Conservation (phyloP, 768 basidiomycete species). For the Pleurotus sapidus region DNA sequence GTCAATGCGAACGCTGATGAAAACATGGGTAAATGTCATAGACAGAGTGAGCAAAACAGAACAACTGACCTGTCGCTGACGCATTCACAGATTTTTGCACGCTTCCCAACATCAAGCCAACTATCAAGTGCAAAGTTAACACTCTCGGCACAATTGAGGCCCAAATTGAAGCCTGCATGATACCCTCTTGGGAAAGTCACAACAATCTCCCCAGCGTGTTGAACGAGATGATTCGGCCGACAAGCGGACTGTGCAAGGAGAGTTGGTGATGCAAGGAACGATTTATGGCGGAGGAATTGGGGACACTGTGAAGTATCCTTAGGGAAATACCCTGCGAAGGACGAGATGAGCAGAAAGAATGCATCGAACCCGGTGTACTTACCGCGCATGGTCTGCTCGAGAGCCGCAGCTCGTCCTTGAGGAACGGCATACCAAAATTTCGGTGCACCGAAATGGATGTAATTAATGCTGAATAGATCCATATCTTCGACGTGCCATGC, state of each 20-base stretch:
- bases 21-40: neutral
- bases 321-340: slow-evolving; percentile 77
- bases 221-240: slow-evolving; percentile 82
- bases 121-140: slow-evolving; percentile 96
- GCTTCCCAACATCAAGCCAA: slow-evolving; percentile 87
- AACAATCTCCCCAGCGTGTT: slow-evolving; percentile 93
- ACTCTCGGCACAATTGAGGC: slow-evolving; percentile 95
- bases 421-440: slow-evolving; percentile 98
- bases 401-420: slow-evolving; percentile 68
- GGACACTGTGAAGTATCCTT: slow-evolving; percentile 81
- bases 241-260: slow-evolving; percentile 78
- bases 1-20: slow-evolving; percentile 82
- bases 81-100: slow-evolving; percentile 74
- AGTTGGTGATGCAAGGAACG: slow-evolving; percentile 88
- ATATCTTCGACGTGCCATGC: slow-evolving; percentile 99
- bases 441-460: slow-evolving; percentile 96
- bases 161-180: slow-evolving; percentile 96
- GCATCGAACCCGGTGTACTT: slow-evolving; percentile 13
- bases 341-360: slow-evolving; percentile 6
- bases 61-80: slow-evolving; percentile 64
- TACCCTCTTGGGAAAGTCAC: slow-evolving; percentile 95
- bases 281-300: slow-evolving; percentile 96
- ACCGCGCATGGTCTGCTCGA: slow-evolving; percentile 94
- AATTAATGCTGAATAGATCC: slow-evolving; percentile 99
- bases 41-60: neutral